phyloP scores from a whole-genome alignment of 345 rosid species.

The Reutealis trisperma region DNA sequence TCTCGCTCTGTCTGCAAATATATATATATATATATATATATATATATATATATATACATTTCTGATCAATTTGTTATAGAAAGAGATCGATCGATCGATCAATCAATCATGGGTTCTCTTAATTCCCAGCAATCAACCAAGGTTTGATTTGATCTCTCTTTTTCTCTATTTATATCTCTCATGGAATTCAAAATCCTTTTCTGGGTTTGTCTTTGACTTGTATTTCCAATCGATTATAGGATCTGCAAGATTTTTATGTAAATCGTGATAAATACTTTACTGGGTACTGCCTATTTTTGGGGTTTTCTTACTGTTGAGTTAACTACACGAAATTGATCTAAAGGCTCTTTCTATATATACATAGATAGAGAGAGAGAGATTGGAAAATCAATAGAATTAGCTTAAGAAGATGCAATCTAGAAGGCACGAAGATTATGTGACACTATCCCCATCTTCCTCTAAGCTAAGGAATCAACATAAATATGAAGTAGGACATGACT shows the following conservation, averaged over 20 bases:
- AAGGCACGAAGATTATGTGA: conserved; percentile 36
- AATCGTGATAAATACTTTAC: not conserved
- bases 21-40: not conserved
- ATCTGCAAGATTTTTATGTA: not conserved
- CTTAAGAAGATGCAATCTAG: conserved; percentile 47
- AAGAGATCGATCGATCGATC: not conserved
- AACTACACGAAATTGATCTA: not conserved
- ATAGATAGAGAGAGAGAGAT: not conserved
- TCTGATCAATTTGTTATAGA: not conserved
- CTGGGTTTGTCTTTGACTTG: conserved; percentile 22
- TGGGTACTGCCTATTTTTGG: conserved; percentile 23
- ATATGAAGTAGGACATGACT: conserved; percentile 27
- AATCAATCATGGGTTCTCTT: conserved; percentile 18
- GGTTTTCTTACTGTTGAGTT: conserved; percentile 18
- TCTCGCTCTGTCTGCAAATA: no score
- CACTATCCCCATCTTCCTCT: conserved; percentile 29
- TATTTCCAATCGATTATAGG: conserved; percentile 5
- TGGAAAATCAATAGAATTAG: not conserved
- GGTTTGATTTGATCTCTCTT: conserved; percentile 30
- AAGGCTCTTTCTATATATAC: not conserved
- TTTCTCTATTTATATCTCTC: not conserved
- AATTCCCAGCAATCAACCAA: not conserved
- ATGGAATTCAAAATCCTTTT: conserved; percentile 8
- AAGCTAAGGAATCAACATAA: conserved; percentile 31
- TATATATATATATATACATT: not conserved